Base-by-base conservation (phyloP, 1,284 basidiomycete species). In the Chalciporus piperatoides region DNA sequence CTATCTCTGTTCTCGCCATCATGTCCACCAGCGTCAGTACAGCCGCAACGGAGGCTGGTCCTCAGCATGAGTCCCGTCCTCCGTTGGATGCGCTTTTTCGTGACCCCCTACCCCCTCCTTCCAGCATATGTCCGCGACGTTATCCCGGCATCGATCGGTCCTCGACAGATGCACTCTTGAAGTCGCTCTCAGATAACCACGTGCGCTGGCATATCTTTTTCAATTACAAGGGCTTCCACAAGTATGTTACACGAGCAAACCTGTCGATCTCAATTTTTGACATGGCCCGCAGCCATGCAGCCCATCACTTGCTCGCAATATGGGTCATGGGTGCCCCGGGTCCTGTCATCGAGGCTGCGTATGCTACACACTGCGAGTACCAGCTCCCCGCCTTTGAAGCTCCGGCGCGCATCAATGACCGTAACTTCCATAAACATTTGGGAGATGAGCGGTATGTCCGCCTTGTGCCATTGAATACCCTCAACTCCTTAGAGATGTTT, bases 141-240 rank as follows among this genome's bases (percentile, higher is more conserved):
- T 71, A 71, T 50, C 75, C 80, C 17, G 82, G 81, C 2, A 67
- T 73, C 15, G 75, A 72, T 4, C 62, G 69, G 8, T 68, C 73
- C n/a, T 78, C 81, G 0, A 75, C 75, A 15, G 58, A 65, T 15
- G 64, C 69, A 1, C 65, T 82, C 3, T 65, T 70, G 17, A 67
- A 70, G 39, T 65, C 75, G 0, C 68, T 86, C 44, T 75, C 76
- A 37, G 75, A 81, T 44, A 82, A 86, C 56, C 77, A 82, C 51
- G 68, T 73, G 41, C 72, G 71, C 15, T 76, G 76, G 71, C 81
- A 86, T 57, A 72, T 77, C 23, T 85, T 80, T 61, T 82, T 83
- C 67, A 82, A 84, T 50, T 73, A 81, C 27, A 68, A 62, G 49
- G 69, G 73, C 0, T 84, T 79, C 58, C 82, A 85, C 67, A 85